Base-by-base conservation (phyloP, 1,284 basidiomycete genomes). In the Sanghuangporus weigelae region DNA sequence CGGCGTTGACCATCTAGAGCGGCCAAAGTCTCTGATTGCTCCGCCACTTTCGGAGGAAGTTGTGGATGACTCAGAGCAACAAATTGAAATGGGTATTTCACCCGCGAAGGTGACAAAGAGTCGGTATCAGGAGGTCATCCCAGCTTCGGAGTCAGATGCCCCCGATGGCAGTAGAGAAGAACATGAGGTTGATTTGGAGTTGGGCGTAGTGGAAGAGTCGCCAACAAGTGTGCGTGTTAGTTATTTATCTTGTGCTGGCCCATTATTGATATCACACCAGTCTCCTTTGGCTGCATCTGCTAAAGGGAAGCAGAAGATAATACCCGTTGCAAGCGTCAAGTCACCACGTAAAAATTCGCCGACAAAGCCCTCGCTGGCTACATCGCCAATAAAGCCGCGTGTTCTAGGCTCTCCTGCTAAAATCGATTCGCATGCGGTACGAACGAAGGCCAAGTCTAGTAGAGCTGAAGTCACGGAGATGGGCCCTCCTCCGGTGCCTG, bases 21-120 rank as follows among this genome's bases (percentile, higher is more conserved):
- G 19, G 38, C 7, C 26, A 6, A 54, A 36, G 26, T 26, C 36
- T 11, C 38, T 48, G 8, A 21, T 31, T 21, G 26, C 48, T 26
- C 36, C 42, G 6, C 21, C 46, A 36, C 16, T 46, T 19, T 62
- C 67, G 19, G 60, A 63, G 31, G 71, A 71, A 3, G 55, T 73
- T 14, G 67, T 74, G 6, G 71, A 71, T 4, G 74, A 73, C 39
- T 73, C 74, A 7, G 73, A 73, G 54, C 67, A 69, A 12, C 59
- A 64, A 36, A 36, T 61, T n/a, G 53, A 57, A 23, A 40, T 35
- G 23, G 53, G 57, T 7, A 36, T 55, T 12, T 59, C 7, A 62
- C 68, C 26, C 63, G 66, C 39, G 39, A 61, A 63, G 35, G 42
- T 55, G 21, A 57, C 16, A 19, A 60, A 46, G 49, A 67, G 66